phyloP scores from a whole-genome alignment of 1,284 basidiomycete species.

The Trichosporon asahii region DNA sequence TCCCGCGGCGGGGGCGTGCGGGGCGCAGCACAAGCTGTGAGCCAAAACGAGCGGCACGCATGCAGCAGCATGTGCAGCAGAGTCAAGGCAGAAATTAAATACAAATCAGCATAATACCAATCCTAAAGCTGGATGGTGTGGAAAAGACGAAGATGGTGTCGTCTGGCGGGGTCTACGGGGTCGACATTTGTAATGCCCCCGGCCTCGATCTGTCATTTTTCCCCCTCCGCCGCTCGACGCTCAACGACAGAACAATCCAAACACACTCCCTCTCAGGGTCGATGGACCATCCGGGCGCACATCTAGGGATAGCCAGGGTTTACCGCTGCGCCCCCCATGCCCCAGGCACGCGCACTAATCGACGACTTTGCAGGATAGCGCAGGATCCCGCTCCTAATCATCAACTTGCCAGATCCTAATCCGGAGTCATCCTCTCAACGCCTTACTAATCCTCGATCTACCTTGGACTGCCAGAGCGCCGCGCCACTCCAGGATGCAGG shows the following conservation, averaged over 20 bases:
- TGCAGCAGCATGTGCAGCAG: too few relatives aligned
- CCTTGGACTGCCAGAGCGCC: too few relatives aligned
- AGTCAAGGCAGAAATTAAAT: too few relatives aligned
- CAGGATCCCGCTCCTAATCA: background rate
- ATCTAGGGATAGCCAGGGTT: background rate
- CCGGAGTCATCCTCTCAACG: too few relatives aligned
- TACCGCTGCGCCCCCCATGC: background rate
- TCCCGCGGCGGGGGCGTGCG: background rate
- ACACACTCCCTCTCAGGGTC: background rate
- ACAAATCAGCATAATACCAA: background rate
- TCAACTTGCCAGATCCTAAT: too few relatives aligned
- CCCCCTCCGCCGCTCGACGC: background rate
- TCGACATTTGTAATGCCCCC: background rate
- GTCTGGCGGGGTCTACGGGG: too few relatives aligned
- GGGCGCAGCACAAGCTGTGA: too few relatives aligned
- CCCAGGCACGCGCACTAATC: background rate
- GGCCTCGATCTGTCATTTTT: background rate
- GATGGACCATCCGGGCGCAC: background rate
- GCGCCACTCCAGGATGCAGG: background rate
- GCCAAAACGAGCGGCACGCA: too few relatives aligned
- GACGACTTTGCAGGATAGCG: background rate
- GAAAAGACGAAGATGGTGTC: background rate
- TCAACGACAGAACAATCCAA: background rate
- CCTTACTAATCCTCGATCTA: too few relatives aligned
- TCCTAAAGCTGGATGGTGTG: background rate